A percentile compares a stretch with the other conserved stretches of the same genome.
Conservation (phyloP, 352 stramenopile species). For the Phytopythium ostracodes region DNA sequence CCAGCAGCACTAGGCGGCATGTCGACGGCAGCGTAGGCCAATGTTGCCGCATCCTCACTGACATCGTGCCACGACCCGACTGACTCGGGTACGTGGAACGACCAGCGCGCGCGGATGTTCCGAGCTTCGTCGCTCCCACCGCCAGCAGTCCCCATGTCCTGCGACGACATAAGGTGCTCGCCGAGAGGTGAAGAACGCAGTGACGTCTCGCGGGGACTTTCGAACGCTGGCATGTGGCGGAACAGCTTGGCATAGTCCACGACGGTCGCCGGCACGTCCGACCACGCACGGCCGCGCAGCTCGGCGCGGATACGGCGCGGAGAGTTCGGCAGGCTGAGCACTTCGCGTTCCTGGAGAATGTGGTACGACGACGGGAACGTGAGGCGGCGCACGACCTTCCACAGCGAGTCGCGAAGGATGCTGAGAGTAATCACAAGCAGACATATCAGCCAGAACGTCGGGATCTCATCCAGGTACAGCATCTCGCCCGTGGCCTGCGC, state of each 20-base stretch:
- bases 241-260: constrained; percentile 54
- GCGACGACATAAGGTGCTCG: constrained; percentile 45
- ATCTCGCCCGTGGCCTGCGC: constrained; percentile 67
- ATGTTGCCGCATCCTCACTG: background rate
- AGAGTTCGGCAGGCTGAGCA: constrained; percentile 55
- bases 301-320: constrained; percentile 48
- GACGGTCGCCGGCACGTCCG: constrained; percentile 33
- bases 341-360: constrained; percentile 74
- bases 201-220: constrained; percentile 53
- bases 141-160: constrained; percentile 8
- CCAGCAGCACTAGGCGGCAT: background rate
- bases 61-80: background rate
- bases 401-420: constrained; percentile 62
- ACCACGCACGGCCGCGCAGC: constrained; percentile 26
- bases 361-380: constrained; percentile 67
- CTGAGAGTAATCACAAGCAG: constrained; percentile 56
- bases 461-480: constrained; percentile 49
- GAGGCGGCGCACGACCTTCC: constrained; percentile 69
- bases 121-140: constrained; percentile 12
- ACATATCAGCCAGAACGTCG: constrained; percentile 61
- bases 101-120: constrained; percentile 53
- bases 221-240: constrained; percentile 34
- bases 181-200: constrained; percentile 54
- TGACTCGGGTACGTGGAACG: constrained; percentile 37
- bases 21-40: background rate